These are phyloP conservation scores for Gastrodia elata DNA, from an alignment of 106 monocot genomes.

Conservation along the genomic window DNA sequence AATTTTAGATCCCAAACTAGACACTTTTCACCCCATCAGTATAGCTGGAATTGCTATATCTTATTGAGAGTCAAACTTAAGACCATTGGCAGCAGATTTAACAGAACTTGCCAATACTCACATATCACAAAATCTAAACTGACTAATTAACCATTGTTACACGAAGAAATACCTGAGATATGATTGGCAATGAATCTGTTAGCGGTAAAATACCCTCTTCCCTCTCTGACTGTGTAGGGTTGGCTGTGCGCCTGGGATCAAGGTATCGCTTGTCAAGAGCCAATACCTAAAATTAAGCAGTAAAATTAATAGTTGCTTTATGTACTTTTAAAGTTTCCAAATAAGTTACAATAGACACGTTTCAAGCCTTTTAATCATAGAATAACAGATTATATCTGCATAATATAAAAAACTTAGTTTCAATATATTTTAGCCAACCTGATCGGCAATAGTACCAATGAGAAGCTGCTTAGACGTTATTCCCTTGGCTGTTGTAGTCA, in stretches of 20 bases:
- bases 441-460: slow-evolving; percentile 86
- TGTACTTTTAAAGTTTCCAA: not conserved
- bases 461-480: slow-evolving; percentile 97
- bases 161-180: slow-evolving; percentile 57
- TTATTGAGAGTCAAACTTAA: too few species aligned
- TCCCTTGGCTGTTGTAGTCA: slow-evolving; percentile 87
- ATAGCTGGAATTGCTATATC: too few species aligned
- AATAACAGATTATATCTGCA: not conserved
- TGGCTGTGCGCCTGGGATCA: slow-evolving; percentile 80
- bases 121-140: not conserved
- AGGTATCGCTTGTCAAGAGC: slow-evolving; percentile 92
- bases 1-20: too few species aligned
- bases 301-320: not conserved
- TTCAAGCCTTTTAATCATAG: not conserved
- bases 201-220: slow-evolving; percentile 96
- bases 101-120: too few species aligned
- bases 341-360: not conserved
- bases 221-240: slow-evolving; percentile 73
- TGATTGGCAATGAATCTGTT: slow-evolving; percentile 86
- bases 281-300: slow-evolving; percentile 42
- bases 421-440: slow-evolving; percentile 26
- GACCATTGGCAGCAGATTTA: too few species aligned
- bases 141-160: not conserved
- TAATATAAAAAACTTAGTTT: not conserved
- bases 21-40: too few species aligned